Evolutionary conservation across 164 flowering plant species (phyloP).

Genomic region (Kingdonia uniflora): DNA sequence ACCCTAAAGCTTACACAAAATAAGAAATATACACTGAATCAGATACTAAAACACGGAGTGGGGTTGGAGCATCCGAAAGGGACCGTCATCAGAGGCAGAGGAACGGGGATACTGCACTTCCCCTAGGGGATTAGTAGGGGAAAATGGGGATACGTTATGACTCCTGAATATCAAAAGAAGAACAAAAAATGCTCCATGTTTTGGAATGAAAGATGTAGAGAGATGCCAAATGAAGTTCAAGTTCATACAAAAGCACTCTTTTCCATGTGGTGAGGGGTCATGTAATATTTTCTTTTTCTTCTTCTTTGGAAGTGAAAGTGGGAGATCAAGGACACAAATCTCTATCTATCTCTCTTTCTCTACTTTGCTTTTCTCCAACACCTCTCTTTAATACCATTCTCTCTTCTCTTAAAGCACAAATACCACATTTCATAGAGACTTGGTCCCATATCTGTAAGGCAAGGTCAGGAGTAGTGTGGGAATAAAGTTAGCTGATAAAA

Average conservation of each 20-base stretch:
- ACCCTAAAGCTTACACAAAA: no score
- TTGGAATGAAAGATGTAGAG: neutral
- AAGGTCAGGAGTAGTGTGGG: conserved; percentile 27
- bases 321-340: conserved; percentile 31
- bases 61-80: neutral
- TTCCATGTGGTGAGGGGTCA: conserved; percentile 40
- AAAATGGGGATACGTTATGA: neutral
- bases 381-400: conserved; percentile 71
- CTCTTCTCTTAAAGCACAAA: conserved; percentile 43
- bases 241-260: conserved; percentile 57
- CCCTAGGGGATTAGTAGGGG: neutral
- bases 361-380: conserved; percentile 53
- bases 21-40: no score
- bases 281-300: conserved; percentile 13
- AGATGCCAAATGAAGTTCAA: conserved; percentile 8
- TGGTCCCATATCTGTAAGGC: conserved; percentile 45
- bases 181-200: conserved; percentile 1
- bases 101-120: no score
- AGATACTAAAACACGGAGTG: no score
- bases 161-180: neutral
- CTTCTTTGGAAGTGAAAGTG: conserved; percentile 20
- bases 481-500: conserved; percentile 9
- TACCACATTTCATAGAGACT: conserved; percentile 18
- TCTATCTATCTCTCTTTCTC: conserved; percentile 2
- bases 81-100: no score